Evolutionary conservation across 2,329 filamentous ascomycete genomes (phyloP).

Genomic region (Fusarium sp.): DNA sequence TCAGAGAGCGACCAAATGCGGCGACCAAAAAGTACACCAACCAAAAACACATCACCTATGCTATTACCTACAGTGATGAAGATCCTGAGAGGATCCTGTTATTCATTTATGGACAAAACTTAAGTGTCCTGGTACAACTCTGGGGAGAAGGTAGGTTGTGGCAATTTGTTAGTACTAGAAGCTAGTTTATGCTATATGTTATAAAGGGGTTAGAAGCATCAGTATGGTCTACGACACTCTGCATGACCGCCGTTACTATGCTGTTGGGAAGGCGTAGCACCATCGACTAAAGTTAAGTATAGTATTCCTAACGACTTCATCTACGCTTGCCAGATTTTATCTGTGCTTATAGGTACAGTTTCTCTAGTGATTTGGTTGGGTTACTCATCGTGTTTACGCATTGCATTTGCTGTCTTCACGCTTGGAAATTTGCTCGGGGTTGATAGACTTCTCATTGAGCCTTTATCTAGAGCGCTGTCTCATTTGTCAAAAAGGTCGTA

Average conservation of each 20-base stretch:
- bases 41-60: neutral
- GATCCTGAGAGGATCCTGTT: neutral
- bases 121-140: neutral
- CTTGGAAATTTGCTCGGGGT: too few relatives aligned
- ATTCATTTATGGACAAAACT: neutral
- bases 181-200: neutral
- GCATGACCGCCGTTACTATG: too few relatives aligned
- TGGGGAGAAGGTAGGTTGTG: neutral
- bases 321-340: neutral
- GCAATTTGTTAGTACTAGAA: neutral
- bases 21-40: neutral
- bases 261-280: neutral
- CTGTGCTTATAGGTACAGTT: neutral
- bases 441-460: too few relatives aligned
- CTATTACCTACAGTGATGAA: neutral
- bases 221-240: too few relatives aligned
- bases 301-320: too few relatives aligned
- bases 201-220: too few relatives aligned
- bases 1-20: neutral
- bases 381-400: too few relatives aligned
- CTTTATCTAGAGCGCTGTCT: too few relatives aligned
- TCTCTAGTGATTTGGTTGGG: too few relatives aligned
- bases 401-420: too few relatives aligned
- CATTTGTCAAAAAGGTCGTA: too few relatives aligned
- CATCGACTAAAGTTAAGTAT: neutral